A percentile compares a stretch with the other conserved stretches of the same genome.
Evolutionary conservation across 768 basidiomycete species (phyloP).

Genomic region (Boletus speciosus): DNA sequence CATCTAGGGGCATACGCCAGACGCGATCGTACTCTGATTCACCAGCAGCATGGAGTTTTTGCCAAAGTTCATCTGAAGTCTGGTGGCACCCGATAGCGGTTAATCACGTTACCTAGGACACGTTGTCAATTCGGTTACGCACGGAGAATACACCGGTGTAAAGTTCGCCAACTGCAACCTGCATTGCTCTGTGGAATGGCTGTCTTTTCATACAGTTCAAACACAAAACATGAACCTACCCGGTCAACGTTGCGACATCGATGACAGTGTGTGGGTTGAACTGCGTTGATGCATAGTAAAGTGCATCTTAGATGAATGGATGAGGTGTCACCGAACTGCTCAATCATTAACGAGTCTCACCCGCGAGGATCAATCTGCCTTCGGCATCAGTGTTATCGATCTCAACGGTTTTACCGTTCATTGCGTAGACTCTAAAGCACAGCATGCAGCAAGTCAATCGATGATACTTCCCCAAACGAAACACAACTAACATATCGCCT

Average conservation of each 20-base stretch:
- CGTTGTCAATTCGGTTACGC: slow-evolving; percentile 13
- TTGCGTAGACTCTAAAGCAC: slow-evolving; percentile 62
- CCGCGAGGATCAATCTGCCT: slow-evolving; percentile 72
- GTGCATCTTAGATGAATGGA: slow-evolving; percentile 51
- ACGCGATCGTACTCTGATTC: slow-evolving; percentile 75
- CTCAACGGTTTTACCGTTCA: slow-evolving; percentile 86
- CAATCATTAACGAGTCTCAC: slow-evolving; percentile 32
- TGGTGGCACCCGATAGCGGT: slow-evolving; percentile 20
- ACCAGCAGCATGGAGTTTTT: slow-evolving; percentile 63
- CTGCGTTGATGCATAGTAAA: slow-evolving; percentile 75
- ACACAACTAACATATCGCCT: slow-evolving; percentile 66
- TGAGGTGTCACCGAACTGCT: neutral
- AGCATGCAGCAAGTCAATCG: neutral
- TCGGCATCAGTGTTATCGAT: slow-evolving; percentile 88
- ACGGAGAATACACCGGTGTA: slow-evolving; percentile 81
- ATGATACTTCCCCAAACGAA: neutral
- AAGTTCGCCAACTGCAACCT: slow-evolving; percentile 68
- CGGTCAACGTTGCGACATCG: slow-evolving; percentile 85
- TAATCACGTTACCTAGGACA: neutral
- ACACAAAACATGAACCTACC: slow-evolving; percentile 38
- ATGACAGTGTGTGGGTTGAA: slow-evolving; percentile 81
- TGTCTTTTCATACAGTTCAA: neutral
- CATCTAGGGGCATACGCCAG: slow-evolving; percentile 89
- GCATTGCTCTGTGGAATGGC: slow-evolving; percentile 53
- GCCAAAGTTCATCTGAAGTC: slow-evolving; percentile 77